Evolutionary conservation across 345 rosid species (phyloP).

Genomic region (Aethionema arabicum): DNA sequence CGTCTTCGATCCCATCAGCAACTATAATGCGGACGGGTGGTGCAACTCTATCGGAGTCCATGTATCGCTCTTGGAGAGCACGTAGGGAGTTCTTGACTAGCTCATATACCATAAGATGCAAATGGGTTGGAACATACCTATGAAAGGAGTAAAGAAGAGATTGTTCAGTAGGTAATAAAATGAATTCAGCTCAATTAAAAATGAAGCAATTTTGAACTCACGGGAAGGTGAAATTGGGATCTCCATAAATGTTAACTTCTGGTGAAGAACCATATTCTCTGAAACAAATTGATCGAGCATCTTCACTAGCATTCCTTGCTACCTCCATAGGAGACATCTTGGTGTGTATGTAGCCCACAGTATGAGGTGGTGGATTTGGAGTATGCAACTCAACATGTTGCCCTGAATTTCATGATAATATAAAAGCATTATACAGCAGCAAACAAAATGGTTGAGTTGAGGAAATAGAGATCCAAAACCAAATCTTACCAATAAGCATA

Average conservation of each 20-base stretch:
- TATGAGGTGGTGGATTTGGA: slow-evolving; percentile 78
- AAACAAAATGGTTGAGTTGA: neutral
- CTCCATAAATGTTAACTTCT: slow-evolving; percentile 73
- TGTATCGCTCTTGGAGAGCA: slow-evolving; percentile 80
- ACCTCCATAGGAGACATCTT: slow-evolving; percentile 95
- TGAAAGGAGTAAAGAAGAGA: slow-evolving; percentile 6
- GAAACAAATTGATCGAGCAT: slow-evolving; percentile 80
- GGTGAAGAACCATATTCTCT: slow-evolving; percentile 94
- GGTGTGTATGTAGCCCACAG: slow-evolving; percentile 85
- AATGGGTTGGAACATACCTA: slow-evolving; percentile 88
- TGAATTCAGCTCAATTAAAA: neutral
- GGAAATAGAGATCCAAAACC: neutral
- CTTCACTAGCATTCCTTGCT: slow-evolving; percentile 83
- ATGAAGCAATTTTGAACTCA: slow-evolving; percentile 41
- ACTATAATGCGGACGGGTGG: slow-evolving; percentile 81
- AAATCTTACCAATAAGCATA: slow-evolving; percentile 73
- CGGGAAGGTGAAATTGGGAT: slow-evolving; percentile 91
- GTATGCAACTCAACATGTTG: slow-evolving; percentile 99
- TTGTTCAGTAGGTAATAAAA: neutral
- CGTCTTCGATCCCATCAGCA: slow-evolving; percentile 97
- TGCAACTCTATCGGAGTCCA: slow-evolving; percentile 77
- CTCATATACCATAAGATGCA: slow-evolving; percentile 95
- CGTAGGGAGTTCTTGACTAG: slow-evolving; percentile 93
- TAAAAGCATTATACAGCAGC: neutral
- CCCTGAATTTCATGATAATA: slow-evolving; percentile 50